These are phyloP conservation scores for Tylopilus sp. DNA, from an alignment of 768 basidiomycete species.

Conservation along the genomic window DNA sequence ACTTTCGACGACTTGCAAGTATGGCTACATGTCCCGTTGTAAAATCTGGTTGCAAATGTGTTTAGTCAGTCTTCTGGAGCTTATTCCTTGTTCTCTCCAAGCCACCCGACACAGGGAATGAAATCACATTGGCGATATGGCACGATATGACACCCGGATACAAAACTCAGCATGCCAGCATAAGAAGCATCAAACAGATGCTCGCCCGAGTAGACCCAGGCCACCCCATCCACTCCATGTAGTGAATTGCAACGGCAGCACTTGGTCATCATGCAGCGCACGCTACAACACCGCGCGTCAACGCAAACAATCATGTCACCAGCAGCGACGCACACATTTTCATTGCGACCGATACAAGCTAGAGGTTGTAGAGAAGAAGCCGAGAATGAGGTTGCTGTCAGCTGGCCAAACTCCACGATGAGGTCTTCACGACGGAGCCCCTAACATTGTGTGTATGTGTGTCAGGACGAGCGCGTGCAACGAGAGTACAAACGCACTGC, in stretches of 20 bases:
- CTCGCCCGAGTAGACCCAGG: too few relatives aligned
- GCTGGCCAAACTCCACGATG: slow-evolving; percentile 66
- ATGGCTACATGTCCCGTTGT: too few relatives aligned
- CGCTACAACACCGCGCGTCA: slow-evolving; percentile 41
- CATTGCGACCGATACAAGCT: slow-evolving; percentile 69
- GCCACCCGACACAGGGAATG: background rate
- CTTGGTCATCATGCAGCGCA: slow-evolving; percentile 61
- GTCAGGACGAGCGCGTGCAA: background rate
- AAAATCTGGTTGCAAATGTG: too few relatives aligned
- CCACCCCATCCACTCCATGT: slow-evolving; percentile 81
- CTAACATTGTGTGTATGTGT: slow-evolving; percentile 34
- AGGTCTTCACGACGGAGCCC: slow-evolving; percentile 72
- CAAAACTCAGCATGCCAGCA: too few relatives aligned
- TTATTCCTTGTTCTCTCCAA: too few relatives aligned
- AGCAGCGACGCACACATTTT: slow-evolving; percentile 82
- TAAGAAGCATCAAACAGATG: background rate
- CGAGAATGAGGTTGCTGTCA: slow-evolving; percentile 57
- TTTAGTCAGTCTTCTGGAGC: too few relatives aligned
- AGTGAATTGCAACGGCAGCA: slow-evolving; percentile 59
- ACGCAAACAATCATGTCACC: background rate
- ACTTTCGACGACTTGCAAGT: too few relatives aligned
- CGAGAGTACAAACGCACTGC: slow-evolving; percentile 53
- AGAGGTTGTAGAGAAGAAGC: too few relatives aligned
- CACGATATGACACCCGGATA: slow-evolving; percentile 63
- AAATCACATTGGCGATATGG: slow-evolving; percentile 36